phyloP scores from a whole-genome alignment of 192 early-diverging fungal species.

The Gaertneriomyces semiglobifer region DNA sequence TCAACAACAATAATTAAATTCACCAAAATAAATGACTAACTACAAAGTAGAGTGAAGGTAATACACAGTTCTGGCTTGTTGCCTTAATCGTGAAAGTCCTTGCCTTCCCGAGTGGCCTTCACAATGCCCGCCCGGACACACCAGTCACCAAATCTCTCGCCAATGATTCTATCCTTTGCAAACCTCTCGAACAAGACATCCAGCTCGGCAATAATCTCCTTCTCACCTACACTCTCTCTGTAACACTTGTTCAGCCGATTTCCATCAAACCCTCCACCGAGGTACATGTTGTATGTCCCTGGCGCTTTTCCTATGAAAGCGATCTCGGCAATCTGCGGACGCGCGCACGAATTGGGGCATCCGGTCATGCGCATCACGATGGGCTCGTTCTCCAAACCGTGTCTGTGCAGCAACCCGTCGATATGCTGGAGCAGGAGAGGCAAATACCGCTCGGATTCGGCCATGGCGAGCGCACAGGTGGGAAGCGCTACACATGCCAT shows the following conservation, averaged over 20 bases:
- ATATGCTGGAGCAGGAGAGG: constrained; percentile 77
- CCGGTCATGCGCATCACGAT: constrained; percentile 97
- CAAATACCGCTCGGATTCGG: constrained; percentile 94
- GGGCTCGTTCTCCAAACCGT: constrained; percentile 80
- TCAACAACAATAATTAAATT: no score
- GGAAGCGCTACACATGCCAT: constrained; percentile 97
- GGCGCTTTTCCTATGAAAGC: constrained; percentile 94
- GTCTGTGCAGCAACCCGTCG: constrained; percentile 73
- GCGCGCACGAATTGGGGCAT: constrained; percentile 96
- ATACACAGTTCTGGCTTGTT: no score
- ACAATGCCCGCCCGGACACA: constrained; percentile 84
- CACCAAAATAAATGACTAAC: no score
- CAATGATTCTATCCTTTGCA: constrained; percentile 62
- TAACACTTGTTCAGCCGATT: constrained; percentile 88
- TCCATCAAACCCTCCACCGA: constrained; percentile 84
- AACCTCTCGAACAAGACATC: constrained; percentile 80
- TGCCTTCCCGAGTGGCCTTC: constrained; percentile 30
- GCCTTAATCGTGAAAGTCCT: constrained; percentile 23
- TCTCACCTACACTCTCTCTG: constrained; percentile 84
- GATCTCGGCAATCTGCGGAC: constrained; percentile 91
- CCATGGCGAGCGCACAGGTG: constrained; percentile 92
- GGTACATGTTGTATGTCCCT: constrained; percentile 91
- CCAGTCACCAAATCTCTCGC: constrained; percentile 93
- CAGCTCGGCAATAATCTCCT: constrained; percentile 76
- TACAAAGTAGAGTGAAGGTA: no score